phyloP scores from a whole-genome alignment of 2,329 filamentous ascomycete genomes.

The Erysiphe pulchra region DNA sequence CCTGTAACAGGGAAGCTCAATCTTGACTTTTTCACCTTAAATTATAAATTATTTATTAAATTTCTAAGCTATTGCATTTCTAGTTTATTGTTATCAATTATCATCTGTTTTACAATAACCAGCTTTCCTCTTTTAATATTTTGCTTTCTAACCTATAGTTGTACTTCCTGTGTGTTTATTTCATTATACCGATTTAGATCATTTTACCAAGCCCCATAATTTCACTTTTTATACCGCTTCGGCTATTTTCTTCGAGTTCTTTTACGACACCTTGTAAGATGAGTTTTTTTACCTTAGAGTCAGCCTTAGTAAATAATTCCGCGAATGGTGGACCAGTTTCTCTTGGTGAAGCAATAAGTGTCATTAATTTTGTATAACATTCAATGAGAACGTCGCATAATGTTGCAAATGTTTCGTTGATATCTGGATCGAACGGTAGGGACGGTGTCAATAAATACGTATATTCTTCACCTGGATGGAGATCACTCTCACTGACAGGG shows the following conservation, averaged over 20 bases:
- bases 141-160: no score
- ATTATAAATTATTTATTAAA: no score
- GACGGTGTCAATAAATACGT: conserved; percentile 71
- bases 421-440: conserved; percentile 88
- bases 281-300: conserved; percentile 64
- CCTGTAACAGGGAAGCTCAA: no score
- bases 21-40: no score
- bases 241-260: conserved; percentile 77
- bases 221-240: conserved; percentile 52
- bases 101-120: no score
- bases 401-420: conserved; percentile 87
- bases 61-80: no score
- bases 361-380: conserved; percentile 57
- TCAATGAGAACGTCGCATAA: conserved; percentile 90
- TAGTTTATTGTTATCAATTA: no score
- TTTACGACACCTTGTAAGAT: conserved; percentile 67
- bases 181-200: conserved; percentile 20
- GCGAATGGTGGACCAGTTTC: conserved; percentile 45
- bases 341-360: conserved; percentile 47
- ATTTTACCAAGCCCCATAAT: conserved; percentile 69
- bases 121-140: no score
- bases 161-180: no score
- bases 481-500: conserved; percentile 33
- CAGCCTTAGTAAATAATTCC: conserved; percentile 75
- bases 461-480: conserved; percentile 67